Base-by-base conservation (phyloP, 345 rosid genomes). In the Brassica juncea region DNA sequence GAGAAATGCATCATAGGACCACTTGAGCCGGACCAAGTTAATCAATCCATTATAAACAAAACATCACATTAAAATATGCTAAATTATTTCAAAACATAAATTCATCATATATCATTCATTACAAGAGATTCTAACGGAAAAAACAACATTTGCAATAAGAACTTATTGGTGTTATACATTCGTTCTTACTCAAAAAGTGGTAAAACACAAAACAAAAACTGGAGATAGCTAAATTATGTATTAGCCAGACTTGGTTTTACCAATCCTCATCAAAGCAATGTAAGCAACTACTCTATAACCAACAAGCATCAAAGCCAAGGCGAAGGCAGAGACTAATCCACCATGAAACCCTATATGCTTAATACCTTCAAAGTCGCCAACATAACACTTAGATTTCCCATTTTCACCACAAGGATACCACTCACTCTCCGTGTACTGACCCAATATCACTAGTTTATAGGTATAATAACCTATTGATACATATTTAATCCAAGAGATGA, bases 251-350 rank as follows among this genome's bases (percentile, higher is more conserved):
- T 71, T 84, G 35, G 77, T 75, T 39, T 70, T 76, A 2, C 84
- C 78, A 47, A 85, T 71, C 72, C 85, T 73, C 82, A 88, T 86
- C 77, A 94, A 81, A 60, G 91, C 97, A 16, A 89, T 60, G 84
- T 91, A 94, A 78, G 97, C 97, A 82, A 94, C 39, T 25, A 90
- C 37, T 82, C 99, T 86, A 66, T 94, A 94, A 5, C 90, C 95
- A 74, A 89, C 89, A 83, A 94, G 82, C 99, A 94, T 94, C 8
- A 86, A 54, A 8, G 73, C 63, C 88, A 92, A 81, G 82, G 92
- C 94, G 25, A 86, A 82, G 1, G 85, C 83, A 77, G 91, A 89
- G 77, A 77, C 68, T 80, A 77, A 81, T 77, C 32, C 68, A 83
- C 82, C 69, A 65, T 81, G 81, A 70, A 89, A 76, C 19, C 86